phyloP scores from a whole-genome alignment of 345 rosid species.

The Capsella bursapastoris region DNA sequence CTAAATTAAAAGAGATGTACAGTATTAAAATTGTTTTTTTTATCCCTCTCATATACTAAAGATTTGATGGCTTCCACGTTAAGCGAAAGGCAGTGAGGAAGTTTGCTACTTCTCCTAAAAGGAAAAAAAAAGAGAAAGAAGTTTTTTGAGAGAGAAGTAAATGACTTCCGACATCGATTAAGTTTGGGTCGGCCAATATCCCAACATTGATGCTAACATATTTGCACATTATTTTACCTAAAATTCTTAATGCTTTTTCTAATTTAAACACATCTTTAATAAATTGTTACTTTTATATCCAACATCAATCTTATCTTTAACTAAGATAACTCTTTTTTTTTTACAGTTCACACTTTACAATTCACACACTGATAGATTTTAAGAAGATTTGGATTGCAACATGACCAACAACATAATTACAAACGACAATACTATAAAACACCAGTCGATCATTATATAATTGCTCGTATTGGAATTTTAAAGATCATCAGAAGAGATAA shows the following conservation, averaged over 20 bases:
- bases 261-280: background rate
- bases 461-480: too few relatives aligned
- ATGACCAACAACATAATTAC: background rate
- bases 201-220: slow-evolving; percentile 62
- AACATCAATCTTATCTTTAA: background rate
- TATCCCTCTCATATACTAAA: background rate
- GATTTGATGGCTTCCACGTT: slow-evolving; percentile 25
- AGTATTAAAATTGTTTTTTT: too few relatives aligned
- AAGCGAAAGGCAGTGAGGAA: slow-evolving; percentile 13
- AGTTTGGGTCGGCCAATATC: slow-evolving; percentile 69
- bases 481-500: too few relatives aligned
- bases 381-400: background rate
- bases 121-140: background rate
- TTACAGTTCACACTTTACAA: background rate
- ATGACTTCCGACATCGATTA: slow-evolving; percentile 53
- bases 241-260: slow-evolving; percentile 21
- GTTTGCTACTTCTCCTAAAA: slow-evolving; percentile 13
- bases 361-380: too few relatives aligned
- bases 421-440: background rate
- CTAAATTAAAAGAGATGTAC: too few relatives aligned
- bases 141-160: slow-evolving; percentile 36
- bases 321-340: background rate
- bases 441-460: background rate
- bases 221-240: slow-evolving; percentile 14
- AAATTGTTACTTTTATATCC: background rate